Base-by-base conservation (phyloP, 106 monocot species). In the Agapanthus africanus region DNA sequence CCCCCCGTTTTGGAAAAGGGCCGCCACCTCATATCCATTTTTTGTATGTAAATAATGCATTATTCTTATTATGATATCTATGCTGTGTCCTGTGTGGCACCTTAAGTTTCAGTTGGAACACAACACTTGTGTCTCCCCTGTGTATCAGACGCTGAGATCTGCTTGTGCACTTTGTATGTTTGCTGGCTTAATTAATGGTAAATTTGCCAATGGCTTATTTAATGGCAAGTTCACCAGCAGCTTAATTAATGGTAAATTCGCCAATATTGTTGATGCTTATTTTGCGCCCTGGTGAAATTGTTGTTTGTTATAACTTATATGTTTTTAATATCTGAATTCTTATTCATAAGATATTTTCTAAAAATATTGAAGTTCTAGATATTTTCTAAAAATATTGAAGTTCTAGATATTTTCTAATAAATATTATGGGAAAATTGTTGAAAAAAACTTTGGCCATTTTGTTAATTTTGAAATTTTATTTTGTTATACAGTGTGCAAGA, bases 401-500 rank as follows among this genome's bases (percentile, higher is more conserved):
- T 46, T 32, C 31, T 37, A 46, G 1, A 35, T 35, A 16, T 16
- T n/a, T n/a, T n/a, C n/a, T n/a, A n/a, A n/a, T n/a, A n/a, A n/a
- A n/a, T 35, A 18, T 18, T 64, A 21, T 72, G 1, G 19, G 18
- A 33, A 60, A 51, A 16, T 68, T 34, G 44, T 34, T 33, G 63
- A 36, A 36, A 34, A 52, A 3, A 8, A 36, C 3, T 14, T 38
- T 73, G 63, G 25, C 35, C 27, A 39, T 22, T 66, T 33, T 60
- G 41, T 35, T 63, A 30, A 9, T 16, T 70, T 71, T 66, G 19
- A 36, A 18, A 25, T 54, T 32, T 66, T 60, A 1, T 73, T 67
- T n/a, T n/a, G n/a, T n/a, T n/a, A n/a, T 77, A 47, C 73, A 99
- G 99, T 99, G 84, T 73, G 93, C 99, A 59, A 90, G 99, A 41